Conservation (phyloP, 73 alveolate species). For the Loxodes magnus region DNA sequence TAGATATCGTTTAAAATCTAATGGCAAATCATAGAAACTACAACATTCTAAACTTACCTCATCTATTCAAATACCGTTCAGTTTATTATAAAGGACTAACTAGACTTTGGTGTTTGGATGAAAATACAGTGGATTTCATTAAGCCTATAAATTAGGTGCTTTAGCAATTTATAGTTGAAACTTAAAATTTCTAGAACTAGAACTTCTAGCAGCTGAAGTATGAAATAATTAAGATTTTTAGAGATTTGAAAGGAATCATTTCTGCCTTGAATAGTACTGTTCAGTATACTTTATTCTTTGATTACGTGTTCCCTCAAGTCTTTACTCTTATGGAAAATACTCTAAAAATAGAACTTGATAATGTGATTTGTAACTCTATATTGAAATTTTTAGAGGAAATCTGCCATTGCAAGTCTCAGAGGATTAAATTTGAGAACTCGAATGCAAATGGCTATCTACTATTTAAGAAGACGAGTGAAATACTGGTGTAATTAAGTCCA, state of each 20-base stretch:
- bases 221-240: neutral
- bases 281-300: conserved; percentile 3
- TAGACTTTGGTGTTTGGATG: neutral
- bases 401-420: neutral
- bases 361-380: neutral
- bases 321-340: neutral
- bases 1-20: neutral
- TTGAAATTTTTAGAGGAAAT: neutral
- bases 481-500: neutral
- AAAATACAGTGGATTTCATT: neutral
- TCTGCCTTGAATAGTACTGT: conserved; percentile 1
- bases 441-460: neutral
- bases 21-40: conserved; percentile 1
- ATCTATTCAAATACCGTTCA: neutral
- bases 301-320: neutral
- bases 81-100: neutral
- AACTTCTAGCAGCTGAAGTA: neutral
- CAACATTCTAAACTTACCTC: too few species aligned
- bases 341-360: neutral
- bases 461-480: conserved; percentile 1
- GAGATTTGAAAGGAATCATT: conserved; percentile 6
- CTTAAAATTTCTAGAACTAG: too few species aligned
- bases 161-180: neutral
- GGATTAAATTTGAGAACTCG: conserved; percentile 12
- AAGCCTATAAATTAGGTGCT: neutral